Evolutionary conservation across 192 early-diverging fungal genomes (phyloP).

Genomic region (Coemansia nantahalensis): DNA sequence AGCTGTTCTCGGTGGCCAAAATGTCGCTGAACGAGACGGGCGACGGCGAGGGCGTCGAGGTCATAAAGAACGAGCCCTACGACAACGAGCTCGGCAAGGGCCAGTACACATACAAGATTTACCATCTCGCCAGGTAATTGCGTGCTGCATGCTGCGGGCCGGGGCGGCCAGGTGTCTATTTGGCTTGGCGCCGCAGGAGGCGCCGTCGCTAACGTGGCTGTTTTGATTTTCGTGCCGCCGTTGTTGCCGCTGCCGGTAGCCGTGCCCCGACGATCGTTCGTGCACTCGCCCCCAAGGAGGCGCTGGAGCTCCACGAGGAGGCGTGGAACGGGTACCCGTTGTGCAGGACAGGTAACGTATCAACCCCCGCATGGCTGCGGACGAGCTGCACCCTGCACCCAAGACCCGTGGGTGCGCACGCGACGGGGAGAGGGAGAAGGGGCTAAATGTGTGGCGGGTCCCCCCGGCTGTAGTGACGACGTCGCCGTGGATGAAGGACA

Average conservation of each 20-base stretch:
- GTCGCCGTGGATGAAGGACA: constrained; percentile 70
- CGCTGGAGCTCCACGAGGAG: constrained; percentile 71
- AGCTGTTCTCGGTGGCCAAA: constrained; percentile 73
- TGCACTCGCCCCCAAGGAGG: constrained; percentile 60
- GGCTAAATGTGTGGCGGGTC: too few relatives aligned
- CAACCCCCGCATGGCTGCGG: too few relatives aligned
- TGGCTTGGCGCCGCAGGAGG: too few relatives aligned
- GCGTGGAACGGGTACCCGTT: constrained; percentile 85
- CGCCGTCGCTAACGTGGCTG: background rate
- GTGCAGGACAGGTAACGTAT: constrained; percentile 50
- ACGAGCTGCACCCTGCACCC: background rate
- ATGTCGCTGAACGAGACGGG: constrained; percentile 76
- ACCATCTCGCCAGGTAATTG: constrained; percentile 49
- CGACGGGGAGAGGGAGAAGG: too few relatives aligned
- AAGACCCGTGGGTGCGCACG: too few relatives aligned
- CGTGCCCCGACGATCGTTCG: constrained; percentile 63
- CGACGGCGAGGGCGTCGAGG: constrained; percentile 78
- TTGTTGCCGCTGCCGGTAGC: too few relatives aligned
- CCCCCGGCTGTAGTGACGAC: constrained; percentile 49
- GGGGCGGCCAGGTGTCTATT: too few relatives aligned
- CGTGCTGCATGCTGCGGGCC: too few relatives aligned
- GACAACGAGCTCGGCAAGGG: constrained; percentile 68
- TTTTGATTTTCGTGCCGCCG: background rate
- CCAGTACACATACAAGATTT: constrained; percentile 80
- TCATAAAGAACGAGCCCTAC: constrained; percentile 74